Percentiles rank a stretch among this genome's conserved stretches.
phyloP scores from a whole-genome alignment of 257 asterid genomes.

The Nicotiana knightiana region DNA sequence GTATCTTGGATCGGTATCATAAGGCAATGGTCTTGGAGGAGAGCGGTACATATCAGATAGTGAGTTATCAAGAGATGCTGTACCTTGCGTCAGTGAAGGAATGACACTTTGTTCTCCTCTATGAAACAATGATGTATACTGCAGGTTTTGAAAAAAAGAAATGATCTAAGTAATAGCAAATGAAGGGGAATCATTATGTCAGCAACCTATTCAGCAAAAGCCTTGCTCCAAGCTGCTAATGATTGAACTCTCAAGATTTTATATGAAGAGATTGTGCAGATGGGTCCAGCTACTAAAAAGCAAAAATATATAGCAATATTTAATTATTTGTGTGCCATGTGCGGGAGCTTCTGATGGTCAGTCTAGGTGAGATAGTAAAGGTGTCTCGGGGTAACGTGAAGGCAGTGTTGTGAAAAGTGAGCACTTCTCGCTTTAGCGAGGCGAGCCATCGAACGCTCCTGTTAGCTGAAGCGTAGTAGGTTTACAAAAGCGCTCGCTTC shows the following conservation, averaged over 20 bases:
- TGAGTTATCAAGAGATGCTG: slow-evolving; percentile 61
- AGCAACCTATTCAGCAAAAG: neutral
- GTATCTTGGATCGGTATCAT: slow-evolving; percentile 72
- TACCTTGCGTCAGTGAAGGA: slow-evolving; percentile 46
- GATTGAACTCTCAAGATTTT: neutral
- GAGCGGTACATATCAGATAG: slow-evolving; percentile 71
- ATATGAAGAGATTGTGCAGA: neutral
- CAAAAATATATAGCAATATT: too few relatives aligned
- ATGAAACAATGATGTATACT: slow-evolving; percentile 68
- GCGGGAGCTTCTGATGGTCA: too few relatives aligned
- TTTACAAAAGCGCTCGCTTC: too few relatives aligned
- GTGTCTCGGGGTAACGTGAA: too few relatives aligned
- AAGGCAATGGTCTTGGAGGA: slow-evolving; percentile 91
- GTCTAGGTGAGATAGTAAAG: too few relatives aligned
- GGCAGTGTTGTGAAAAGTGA: too few relatives aligned
- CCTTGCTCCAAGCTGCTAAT: neutral
- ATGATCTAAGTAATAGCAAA: slow-evolving; percentile 6
- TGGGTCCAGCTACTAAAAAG: neutral
- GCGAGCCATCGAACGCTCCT: too few relatives aligned
- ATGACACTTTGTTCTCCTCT: slow-evolving; percentile 58
- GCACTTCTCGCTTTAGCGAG: too few relatives aligned
- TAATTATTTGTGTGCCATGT: too few relatives aligned
- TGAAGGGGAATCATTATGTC: neutral
- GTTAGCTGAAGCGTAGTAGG: too few relatives aligned
- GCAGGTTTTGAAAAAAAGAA: slow-evolving; percentile 20